Evolutionary conservation across 768 basidiomycete genomes (phyloP).

Genomic region (Gloeophyllum trabeum): DNA sequence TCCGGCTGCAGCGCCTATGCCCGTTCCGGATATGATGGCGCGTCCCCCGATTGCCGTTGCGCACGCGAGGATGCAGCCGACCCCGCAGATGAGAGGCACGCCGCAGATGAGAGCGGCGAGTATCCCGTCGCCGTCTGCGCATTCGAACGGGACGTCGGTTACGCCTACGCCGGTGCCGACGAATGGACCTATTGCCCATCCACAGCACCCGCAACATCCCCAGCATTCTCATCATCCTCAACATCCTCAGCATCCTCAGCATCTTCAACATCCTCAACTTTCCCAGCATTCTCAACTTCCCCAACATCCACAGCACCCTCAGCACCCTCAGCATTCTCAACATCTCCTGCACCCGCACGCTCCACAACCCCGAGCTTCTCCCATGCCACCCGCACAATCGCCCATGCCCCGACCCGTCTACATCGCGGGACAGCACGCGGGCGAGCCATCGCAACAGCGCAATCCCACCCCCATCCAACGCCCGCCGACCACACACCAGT

Average conservation of each 20-base stretch:
- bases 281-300: slow-evolving; percentile 3
- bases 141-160: too few species aligned
- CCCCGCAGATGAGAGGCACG: too few species aligned
- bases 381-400: slow-evolving; percentile 9
- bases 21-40: too few species aligned
- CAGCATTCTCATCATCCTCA: slow-evolving; percentile 4
- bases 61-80: too few species aligned
- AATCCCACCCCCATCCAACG: too few species aligned
- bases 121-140: too few species aligned
- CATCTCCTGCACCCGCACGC: slow-evolving; percentile 4
- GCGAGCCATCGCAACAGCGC: too few species aligned
- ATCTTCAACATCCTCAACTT: slow-evolving; percentile 3
- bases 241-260: slow-evolving; percentile 4
- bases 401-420: background rate
- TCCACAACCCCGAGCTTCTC: slow-evolving; percentile 6
- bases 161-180: background rate
- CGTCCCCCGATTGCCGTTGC: too few species aligned
- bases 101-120: too few species aligned
- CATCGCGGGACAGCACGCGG: background rate
- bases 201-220: slow-evolving; percentile 4
- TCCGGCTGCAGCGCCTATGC: slow-evolving; percentile 1
- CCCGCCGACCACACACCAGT: background rate
- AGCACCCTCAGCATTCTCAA: slow-evolving; percentile 3
- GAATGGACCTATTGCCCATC: slow-evolving; percentile 1
- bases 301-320: slow-evolving; percentile 5